phyloP scores from a whole-genome alignment of 2,329 filamentous ascomycete genomes.

The Paecilomyces variotii region DNA sequence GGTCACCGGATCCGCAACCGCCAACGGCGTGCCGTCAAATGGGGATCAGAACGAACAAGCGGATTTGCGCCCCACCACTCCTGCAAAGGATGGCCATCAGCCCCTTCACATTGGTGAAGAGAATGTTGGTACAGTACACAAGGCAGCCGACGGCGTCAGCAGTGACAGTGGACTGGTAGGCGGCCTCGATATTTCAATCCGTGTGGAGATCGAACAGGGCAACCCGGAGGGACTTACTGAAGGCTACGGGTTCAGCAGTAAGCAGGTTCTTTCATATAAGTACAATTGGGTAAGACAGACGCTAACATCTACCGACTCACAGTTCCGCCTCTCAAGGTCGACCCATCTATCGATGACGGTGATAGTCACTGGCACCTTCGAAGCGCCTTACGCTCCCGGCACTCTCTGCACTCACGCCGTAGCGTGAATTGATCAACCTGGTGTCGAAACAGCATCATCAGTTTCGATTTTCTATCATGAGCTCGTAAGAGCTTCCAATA shows the following conservation, averaged over 20 bases:
- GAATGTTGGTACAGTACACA: slow-evolving; percentile 69
- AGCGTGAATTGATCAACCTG: background rate
- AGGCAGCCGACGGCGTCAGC: slow-evolving; percentile 51
- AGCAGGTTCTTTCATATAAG: slow-evolving; percentile 13
- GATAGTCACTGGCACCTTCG: background rate
- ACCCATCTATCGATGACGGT: background rate
- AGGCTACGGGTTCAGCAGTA: slow-evolving; percentile 43
- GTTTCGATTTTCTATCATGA: background rate
- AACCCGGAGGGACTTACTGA: slow-evolving; percentile 34
- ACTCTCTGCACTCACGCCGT: background rate
- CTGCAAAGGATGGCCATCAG: slow-evolving; percentile 56
- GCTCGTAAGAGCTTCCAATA: background rate
- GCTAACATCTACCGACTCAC: background rate
- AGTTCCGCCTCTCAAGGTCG: background rate
- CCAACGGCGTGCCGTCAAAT: slow-evolving; percentile 1
- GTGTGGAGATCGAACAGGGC: slow-evolving; percentile 40
- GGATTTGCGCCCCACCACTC: slow-evolving; percentile 18
- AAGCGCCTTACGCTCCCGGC: background rate
- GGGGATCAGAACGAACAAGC: slow-evolving; percentile 11
- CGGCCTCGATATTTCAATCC: slow-evolving; percentile 38
- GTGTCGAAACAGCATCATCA: background rate
- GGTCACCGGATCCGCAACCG: slow-evolving; percentile 23
- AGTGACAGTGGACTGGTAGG: slow-evolving; percentile 29
- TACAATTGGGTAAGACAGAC: background rate
- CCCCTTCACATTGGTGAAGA: slow-evolving; percentile 69